These are phyloP conservation scores for Agapanthus africanus DNA, from an alignment of 106 monocot species.

Conservation along the genomic window DNA sequence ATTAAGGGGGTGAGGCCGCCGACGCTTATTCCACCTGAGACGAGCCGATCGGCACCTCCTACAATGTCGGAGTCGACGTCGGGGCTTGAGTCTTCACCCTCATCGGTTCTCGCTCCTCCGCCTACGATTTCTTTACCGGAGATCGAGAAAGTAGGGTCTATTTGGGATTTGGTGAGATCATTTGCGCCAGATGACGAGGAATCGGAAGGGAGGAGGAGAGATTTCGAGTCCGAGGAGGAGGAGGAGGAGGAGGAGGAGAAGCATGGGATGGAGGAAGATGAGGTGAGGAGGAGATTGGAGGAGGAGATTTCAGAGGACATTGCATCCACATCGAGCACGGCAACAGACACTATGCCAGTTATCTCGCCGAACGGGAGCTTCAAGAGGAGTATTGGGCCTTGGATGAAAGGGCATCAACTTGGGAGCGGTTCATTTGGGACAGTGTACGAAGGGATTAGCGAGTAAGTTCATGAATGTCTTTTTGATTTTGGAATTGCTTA, in stretches of 20 bases:
- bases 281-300: too few relatives aligned
- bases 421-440: slow-evolving; percentile 93
- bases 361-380: too few relatives aligned
- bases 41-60: not conserved
- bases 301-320: too few relatives aligned
- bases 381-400: too few relatives aligned
- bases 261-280: not conserved
- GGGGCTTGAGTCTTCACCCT: slow-evolving; percentile 1
- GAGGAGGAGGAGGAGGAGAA: slow-evolving; percentile 16
- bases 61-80: not conserved
- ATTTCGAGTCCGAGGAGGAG: slow-evolving; percentile 9
- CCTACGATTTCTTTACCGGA: slow-evolving; percentile 20
- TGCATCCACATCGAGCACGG: too few relatives aligned
- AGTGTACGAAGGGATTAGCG: slow-evolving; percentile 75
- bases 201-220: not conserved
- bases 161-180: slow-evolving; percentile 33
- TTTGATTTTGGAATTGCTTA: not conserved
- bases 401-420: slow-evolving; percentile 48
- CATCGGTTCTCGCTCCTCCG: slow-evolving; percentile 15
- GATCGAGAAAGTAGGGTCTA: slow-evolving; percentile 14
- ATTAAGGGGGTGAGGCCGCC: slow-evolving; percentile 66
- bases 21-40: slow-evolving; percentile 12
- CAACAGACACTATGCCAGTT: too few relatives aligned
- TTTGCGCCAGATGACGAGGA: slow-evolving; percentile 18
- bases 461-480: slow-evolving; percentile 39